Evolutionary conservation across 179 eudicot genomes (phyloP).

Genomic region (Spinacia oleracea): DNA sequence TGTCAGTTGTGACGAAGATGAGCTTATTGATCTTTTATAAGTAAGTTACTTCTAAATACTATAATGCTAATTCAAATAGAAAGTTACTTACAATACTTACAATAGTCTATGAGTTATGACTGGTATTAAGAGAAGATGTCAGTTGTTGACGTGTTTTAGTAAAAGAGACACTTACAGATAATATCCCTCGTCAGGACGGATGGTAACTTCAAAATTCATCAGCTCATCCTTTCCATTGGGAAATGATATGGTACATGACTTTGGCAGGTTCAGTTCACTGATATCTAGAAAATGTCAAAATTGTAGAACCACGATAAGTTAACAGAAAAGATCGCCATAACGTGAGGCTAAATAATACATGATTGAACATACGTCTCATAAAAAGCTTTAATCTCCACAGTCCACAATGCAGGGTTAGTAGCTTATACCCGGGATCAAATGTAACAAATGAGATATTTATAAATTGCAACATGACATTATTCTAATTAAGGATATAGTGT

Average conservation of each 20-base stretch:
- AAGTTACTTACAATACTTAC: not conserved
- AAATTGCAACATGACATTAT: not conserved
- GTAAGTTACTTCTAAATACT: too few relatives aligned
- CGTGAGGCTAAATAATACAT: not conserved
- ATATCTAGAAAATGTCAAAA: conserved; percentile 61
- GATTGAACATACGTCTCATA: not conserved
- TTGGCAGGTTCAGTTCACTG: conserved; percentile 87
- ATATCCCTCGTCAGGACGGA: conserved; percentile 93
- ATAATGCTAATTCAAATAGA: too few relatives aligned
- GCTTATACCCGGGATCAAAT: not conserved
- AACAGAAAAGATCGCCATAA: not conserved
- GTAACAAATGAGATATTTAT: not conserved
- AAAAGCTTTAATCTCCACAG: not conserved
- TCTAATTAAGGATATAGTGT: not conserved
- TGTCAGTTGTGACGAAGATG: not conserved
- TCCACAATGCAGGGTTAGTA: not conserved
- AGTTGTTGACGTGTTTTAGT: not conserved
- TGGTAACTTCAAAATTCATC: conserved; percentile 94
- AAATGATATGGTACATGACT: conserved; percentile 72
- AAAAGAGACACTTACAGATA: conserved; percentile 61
- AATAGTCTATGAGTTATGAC: conserved; percentile 2
- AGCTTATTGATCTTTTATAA: too few relatives aligned
- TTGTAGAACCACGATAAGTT: not conserved
- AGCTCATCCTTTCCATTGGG: conserved; percentile 95
- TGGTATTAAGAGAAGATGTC: not conserved